Evolutionary conservation across 805 yeast species (phyloP).

Genomic region (Dipodascus geniculatus): DNA sequence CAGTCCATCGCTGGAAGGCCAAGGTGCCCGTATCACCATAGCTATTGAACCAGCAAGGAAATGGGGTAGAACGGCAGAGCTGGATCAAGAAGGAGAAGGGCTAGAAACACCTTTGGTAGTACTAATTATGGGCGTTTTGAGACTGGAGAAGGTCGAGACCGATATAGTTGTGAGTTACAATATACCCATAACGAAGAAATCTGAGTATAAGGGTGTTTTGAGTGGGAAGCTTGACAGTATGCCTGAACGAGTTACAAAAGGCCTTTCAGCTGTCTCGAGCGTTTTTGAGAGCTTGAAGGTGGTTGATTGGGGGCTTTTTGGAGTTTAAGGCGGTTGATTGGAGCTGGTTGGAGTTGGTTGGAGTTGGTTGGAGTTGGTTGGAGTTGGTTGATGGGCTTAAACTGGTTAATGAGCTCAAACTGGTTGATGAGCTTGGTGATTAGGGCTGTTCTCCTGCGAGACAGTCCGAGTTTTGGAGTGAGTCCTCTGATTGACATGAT

Average conservation of each 20-base stretch:
- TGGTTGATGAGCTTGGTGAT: too few species aligned
- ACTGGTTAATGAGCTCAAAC: background rate
- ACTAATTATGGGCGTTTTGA: slow-evolving; percentile 44
- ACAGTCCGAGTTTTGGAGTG: too few species aligned
- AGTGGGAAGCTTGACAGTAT: slow-evolving; percentile 15
- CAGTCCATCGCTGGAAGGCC: background rate
- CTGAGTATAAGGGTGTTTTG: slow-evolving; percentile 14
- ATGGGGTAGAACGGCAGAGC: slow-evolving; percentile 35
- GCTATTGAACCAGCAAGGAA: slow-evolving; percentile 37
- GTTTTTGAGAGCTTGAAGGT: slow-evolving; percentile 1
- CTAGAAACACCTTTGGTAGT: slow-evolving; percentile 30
- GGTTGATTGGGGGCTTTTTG: slow-evolving; percentile 9
- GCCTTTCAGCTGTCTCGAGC: background rate
- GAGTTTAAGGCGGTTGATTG: background rate
- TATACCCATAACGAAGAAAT: slow-evolving; percentile 17
- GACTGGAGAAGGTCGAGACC: slow-evolving; percentile 40
- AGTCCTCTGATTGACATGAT: too few species aligned
- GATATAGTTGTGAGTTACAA: slow-evolving; percentile 54
- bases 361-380: too few species aligned
- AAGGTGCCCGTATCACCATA: slow-evolving; percentile 20
- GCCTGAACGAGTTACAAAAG: background rate
- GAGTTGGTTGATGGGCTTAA: background rate
- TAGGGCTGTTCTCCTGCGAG: too few species aligned
- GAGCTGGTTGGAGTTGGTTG: too few species aligned
- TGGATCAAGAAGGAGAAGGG: slow-evolving; percentile 7